phyloP scores from a whole-genome alignment of 2,329 filamentous ascomycete genomes.

The Ophiostoma sp. region DNA sequence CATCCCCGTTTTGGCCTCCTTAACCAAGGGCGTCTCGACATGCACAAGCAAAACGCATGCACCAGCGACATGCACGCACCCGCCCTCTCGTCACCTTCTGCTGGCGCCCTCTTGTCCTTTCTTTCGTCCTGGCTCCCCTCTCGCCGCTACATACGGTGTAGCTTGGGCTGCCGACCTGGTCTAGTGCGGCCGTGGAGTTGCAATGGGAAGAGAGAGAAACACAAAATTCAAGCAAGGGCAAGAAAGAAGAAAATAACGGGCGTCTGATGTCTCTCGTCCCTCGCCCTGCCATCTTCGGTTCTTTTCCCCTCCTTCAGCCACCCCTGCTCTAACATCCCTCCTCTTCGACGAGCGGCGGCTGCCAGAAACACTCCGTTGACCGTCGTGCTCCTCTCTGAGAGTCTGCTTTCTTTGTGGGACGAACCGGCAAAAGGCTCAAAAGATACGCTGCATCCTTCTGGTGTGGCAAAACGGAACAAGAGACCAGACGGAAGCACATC shows the following conservation, averaged over 20 bases:
- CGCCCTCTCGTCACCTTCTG: not conserved
- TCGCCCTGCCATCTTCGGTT: not conserved
- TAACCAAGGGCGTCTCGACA: not conserved
- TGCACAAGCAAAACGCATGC: not conserved
- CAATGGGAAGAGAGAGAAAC: not conserved
- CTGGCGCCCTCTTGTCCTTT: not conserved
- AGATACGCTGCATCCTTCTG: not conserved
- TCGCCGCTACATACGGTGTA: conserved; percentile 2
- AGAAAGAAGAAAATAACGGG: not conserved
- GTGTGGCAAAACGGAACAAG: not conserved
- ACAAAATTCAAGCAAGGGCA: not conserved
- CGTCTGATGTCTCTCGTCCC: not conserved
- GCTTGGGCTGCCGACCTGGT: not conserved
- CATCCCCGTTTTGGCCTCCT: not conserved
- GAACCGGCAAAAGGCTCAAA: not conserved
- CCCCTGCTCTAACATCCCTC: not conserved
- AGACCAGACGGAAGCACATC: not conserved
- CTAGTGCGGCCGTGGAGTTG: conserved; percentile 12
- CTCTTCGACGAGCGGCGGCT: not conserved
- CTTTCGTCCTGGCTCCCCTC: not conserved
- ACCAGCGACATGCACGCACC: conserved; percentile 2
- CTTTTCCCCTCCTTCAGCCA: not conserved
- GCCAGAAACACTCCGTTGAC: not conserved
- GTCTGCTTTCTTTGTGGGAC: not conserved
- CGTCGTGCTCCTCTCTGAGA: not conserved